A percentile compares a stretch with the other conserved stretches of the same genome.
Evolutionary conservation across 202 grass and related monocot genomes (phyloP).

Genomic region (Sporobolus alterniflorus): DNA sequence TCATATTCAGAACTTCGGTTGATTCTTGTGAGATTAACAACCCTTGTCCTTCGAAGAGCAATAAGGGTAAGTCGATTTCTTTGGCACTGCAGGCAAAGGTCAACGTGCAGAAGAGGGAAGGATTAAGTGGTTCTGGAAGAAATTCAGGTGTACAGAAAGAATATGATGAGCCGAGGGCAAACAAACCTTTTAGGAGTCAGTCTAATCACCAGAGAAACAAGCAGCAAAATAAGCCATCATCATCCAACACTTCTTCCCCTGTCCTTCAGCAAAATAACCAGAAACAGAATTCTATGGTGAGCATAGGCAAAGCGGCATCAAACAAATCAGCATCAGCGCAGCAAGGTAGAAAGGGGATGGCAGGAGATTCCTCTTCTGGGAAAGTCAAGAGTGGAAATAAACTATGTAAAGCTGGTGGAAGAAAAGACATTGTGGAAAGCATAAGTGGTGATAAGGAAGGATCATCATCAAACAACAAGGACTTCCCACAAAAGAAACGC

Average conservation of each 20-base stretch:
- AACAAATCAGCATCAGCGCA: slow-evolving; percentile 59
- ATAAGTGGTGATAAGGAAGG: slow-evolving; percentile 56
- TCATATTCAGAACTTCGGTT: slow-evolving; percentile 62
- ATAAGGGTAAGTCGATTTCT: slow-evolving; percentile 79
- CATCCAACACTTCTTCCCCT: slow-evolving; percentile 44
- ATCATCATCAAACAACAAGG: slow-evolving; percentile 68
- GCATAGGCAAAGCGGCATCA: slow-evolving; percentile 52
- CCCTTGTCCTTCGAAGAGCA: slow-evolving; percentile 44
- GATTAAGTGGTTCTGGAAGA: slow-evolving; percentile 50
- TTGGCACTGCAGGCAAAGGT: slow-evolving; percentile 84
- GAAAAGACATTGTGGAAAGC: slow-evolving; percentile 53
- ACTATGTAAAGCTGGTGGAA: slow-evolving; percentile 54
- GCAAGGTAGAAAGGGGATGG: slow-evolving; percentile 59
- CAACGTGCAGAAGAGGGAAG: slow-evolving; percentile 86
- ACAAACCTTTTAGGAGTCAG: slow-evolving; percentile 61
- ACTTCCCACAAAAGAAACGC: slow-evolving; percentile 87
- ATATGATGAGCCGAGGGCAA: slow-evolving; percentile 57
- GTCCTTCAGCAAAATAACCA: slow-evolving; percentile 88
- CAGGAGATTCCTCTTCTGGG: slow-evolving; percentile 66
- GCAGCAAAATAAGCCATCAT: slow-evolving; percentile 67
- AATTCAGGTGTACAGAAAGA: slow-evolving; percentile 64
- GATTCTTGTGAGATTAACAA: slow-evolving; percentile 69
- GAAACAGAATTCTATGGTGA: slow-evolving; percentile 77
- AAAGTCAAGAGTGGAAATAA: slow-evolving; percentile 73
- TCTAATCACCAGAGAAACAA: slow-evolving; percentile 61